Evolutionary conservation across 2,329 filamentous ascomycete genomes (phyloP).

Genomic region (Trichothecium roseum): DNA sequence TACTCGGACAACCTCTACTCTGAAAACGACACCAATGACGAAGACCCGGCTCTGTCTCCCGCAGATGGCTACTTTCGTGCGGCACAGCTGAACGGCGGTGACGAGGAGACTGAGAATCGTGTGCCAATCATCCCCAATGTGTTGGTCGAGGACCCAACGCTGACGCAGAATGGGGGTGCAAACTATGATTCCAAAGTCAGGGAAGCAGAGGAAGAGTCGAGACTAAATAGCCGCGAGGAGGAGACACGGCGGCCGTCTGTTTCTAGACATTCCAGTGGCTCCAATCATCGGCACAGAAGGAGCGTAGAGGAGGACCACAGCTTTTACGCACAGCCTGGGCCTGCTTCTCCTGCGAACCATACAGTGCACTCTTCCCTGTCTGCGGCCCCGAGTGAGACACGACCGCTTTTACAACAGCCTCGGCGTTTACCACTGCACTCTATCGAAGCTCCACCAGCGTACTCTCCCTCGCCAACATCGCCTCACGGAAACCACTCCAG

Average conservation of each 20-base stretch:
- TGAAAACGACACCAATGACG: conserved; percentile 9
- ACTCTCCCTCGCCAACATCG: conserved; percentile 25
- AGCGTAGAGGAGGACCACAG: conserved; percentile 13
- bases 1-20: conserved; percentile 39
- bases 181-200: conserved; percentile 22
- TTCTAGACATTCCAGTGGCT: conserved; percentile 7
- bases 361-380: background rate
- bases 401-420: conserved; percentile 8
- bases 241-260: conserved; percentile 5
- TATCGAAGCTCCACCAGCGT: conserved; percentile 38
- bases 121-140: conserved; percentile 37
- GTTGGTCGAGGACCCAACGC: conserved; percentile 36
- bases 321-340: background rate
- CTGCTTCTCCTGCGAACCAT: conserved; percentile 1
- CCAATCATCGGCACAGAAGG: conserved; percentile 11
- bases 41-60: conserved; percentile 30
- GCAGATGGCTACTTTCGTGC: conserved; percentile 42
- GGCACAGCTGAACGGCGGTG: conserved; percentile 11
- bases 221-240: conserved; percentile 15
- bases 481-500: conserved; percentile 19
- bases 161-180: conserved; percentile 21
- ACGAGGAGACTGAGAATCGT: conserved; percentile 10
- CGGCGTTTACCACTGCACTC: conserved; percentile 6
- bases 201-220: conserved; percentile 31
- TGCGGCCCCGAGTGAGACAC: conserved; percentile 2